Evolutionary conservation across 495 filamentous ascomycete genomes (phyloP).

Genomic region (Penicillium dipodomyicola): DNA sequence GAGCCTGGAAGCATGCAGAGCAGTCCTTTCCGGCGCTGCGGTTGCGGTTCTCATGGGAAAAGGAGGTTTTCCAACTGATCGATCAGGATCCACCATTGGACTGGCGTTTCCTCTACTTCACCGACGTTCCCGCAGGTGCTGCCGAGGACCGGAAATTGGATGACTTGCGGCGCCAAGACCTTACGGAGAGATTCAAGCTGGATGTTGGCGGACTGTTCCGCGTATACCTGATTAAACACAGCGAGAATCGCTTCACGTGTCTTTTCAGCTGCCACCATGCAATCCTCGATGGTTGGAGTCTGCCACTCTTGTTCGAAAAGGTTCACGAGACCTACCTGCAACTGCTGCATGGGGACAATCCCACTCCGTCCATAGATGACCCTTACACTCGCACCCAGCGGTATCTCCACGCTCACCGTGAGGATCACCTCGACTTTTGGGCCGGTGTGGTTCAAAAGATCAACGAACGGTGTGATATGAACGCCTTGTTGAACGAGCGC

Average conservation of each 20-base stretch:
- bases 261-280: constrained; percentile 1
- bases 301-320: not conserved
- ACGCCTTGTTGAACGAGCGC: constrained; percentile 1
- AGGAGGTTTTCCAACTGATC: not conserved
- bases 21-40: not conserved
- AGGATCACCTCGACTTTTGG: constrained; percentile 1
- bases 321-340: constrained; percentile 1
- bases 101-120: not conserved
- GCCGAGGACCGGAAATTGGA: not conserved
- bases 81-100: not conserved
- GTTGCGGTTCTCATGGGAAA: constrained; percentile 1
- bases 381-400: not conserved
- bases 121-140: not conserved
- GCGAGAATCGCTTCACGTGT: constrained; percentile 1
- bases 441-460: not conserved
- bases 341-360: not conserved
- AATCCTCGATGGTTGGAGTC: constrained; percentile 1
- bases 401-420: not conserved
- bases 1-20: not conserved
- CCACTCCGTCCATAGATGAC: not conserved
- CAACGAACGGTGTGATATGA: not conserved
- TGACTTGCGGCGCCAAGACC: not conserved
- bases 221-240: constrained; percentile 1
- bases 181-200: not conserved
- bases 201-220: not conserved